Evolutionary conservation across 2,329 filamentous ascomycete species (phyloP).

Genomic region (Clathrospora elynae): DNA sequence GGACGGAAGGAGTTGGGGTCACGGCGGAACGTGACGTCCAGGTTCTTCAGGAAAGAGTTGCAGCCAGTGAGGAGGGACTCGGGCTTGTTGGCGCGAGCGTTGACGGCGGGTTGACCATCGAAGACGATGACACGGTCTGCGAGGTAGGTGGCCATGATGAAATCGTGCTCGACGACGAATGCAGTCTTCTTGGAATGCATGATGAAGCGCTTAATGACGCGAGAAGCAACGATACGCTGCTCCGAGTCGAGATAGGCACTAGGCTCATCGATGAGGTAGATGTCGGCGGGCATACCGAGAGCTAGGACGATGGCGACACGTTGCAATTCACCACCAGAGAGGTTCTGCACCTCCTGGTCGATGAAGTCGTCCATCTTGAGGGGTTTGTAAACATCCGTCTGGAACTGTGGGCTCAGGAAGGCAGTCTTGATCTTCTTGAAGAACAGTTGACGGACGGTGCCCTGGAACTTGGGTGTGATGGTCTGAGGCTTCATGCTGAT

Average conservation of each 20-base stretch:
- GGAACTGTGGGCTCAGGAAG: slow-evolving; percentile 96
- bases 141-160: slow-evolving; percentile 88
- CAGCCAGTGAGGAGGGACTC: slow-evolving; percentile 94
- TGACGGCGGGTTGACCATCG: slow-evolving; percentile 87
- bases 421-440: slow-evolving; percentile 99
- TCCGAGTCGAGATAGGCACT: slow-evolving; percentile 88
- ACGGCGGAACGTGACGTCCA: slow-evolving; percentile 97
- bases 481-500: slow-evolving; percentile 99
- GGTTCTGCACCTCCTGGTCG: slow-evolving; percentile 98
- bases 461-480: slow-evolving; percentile 97
- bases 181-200: slow-evolving; percentile 99
- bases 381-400: slow-evolving; percentile 99
- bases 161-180: slow-evolving; percentile 99
- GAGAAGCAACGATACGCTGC: slow-evolving; percentile 95
- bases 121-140: slow-evolving; percentile 98
- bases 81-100: slow-evolving; percentile 85
- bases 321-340: slow-evolving; percentile 99
- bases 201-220: slow-evolving; percentile 99
- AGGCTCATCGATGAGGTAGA: slow-evolving; percentile 98
- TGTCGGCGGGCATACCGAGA: slow-evolving; percentile 94
- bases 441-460: slow-evolving; percentile 95
- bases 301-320: slow-evolving; percentile 97
- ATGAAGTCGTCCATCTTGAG: slow-evolving; percentile 99
- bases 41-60: slow-evolving; percentile 94
- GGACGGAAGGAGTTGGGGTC: slow-evolving; percentile 95